Evolutionary conservation across 306 rosid species (phyloP), one percentile per base, ranked within the genome.

Genomic region (Castanospermum australe): DNA sequence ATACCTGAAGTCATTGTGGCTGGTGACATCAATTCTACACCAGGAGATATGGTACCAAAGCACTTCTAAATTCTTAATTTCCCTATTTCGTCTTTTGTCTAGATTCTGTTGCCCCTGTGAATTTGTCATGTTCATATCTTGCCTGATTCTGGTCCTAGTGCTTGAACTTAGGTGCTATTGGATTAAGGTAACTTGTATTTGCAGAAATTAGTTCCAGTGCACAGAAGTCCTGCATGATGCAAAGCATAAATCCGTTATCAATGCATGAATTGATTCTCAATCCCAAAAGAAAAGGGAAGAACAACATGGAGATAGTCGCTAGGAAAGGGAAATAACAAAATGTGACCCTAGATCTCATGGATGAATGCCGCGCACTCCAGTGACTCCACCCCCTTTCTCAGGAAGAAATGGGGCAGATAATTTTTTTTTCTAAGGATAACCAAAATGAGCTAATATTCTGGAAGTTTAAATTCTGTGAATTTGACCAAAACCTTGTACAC

Each of bases 21-120:
- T 15, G 99, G 99, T 52, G 99, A 95, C 85, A 92, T 95, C 89
- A 95, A 95, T 87, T 95, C 99, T 81, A 80, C 32, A 33, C 98
- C 99, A 11, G 92, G 98, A 77, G 96, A 95, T 80, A 81, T 77
- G 99, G 98, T 95, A 76, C 70, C 79, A 66, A 45, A 4, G 82
- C 65, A 72, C 75, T 76, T 33, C 79, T 55, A 13, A 17, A 48
- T 42, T 62, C 71, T 75, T 54, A 20, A 25, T 59, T 70, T 39
- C 14, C 25, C 33, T 33, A 13, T 24, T 68, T 78, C 38, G 13
- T 84, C 55, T 77, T 79, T 68, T 51, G 18, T 48, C 69, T 79
- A 18, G 54, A 54, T 42, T 72, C 35, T 50, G n/a, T 38, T 50
- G 54, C 24, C 70, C 48, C 24, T 57, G 18, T 60, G 36, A 78